phyloP scores from a whole-genome alignment of 495 filamentous ascomycete genomes.

The Pyronema domesticum region DNA sequence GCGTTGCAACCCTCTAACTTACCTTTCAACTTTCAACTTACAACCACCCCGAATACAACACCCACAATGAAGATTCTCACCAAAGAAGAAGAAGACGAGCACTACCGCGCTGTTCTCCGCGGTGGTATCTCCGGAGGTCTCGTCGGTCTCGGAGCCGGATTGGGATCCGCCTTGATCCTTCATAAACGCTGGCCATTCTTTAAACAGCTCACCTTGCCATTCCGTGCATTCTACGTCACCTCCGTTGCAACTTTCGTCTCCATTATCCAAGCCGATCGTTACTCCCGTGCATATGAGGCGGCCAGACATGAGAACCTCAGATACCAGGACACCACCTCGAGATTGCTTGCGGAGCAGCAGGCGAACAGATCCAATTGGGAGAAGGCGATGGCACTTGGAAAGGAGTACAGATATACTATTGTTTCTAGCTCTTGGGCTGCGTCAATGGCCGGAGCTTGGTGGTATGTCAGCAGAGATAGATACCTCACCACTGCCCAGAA shows the following conservation, averaged over 20 bases:
- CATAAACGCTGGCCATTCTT: conserved; percentile 35
- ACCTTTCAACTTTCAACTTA: background rate
- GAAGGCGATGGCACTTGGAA: conserved; percentile 40
- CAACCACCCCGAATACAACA: background rate
- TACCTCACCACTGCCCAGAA: conserved; percentile 69
- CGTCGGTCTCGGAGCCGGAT: conserved; percentile 31
- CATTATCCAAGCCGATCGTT: conserved; percentile 72
- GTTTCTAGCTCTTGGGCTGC: conserved; percentile 70
- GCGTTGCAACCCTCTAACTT: background rate
- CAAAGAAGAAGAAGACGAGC: conserved; percentile 67
- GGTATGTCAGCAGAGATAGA: conserved; percentile 57
- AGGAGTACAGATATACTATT: conserved; percentile 76
- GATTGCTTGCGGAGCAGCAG: conserved; percentile 31
- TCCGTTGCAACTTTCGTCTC: conserved; percentile 65
- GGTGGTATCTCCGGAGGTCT: conserved; percentile 57
- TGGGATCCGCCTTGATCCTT: conserved; percentile 26
- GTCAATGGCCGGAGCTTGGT: conserved; percentile 59
- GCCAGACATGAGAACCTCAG: conserved; percentile 39
- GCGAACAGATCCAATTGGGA: conserved; percentile 38
- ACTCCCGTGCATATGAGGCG: conserved; percentile 56
- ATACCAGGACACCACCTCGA: conserved; percentile 35
- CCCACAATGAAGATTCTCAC: conserved; percentile 74
- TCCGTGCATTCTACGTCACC: conserved; percentile 79
- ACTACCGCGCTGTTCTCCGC: conserved; percentile 49
- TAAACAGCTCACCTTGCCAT: conserved; percentile 62